Conservation (phyloP, 768 basidiomycete species). For the Serendipita sp. region DNA sequence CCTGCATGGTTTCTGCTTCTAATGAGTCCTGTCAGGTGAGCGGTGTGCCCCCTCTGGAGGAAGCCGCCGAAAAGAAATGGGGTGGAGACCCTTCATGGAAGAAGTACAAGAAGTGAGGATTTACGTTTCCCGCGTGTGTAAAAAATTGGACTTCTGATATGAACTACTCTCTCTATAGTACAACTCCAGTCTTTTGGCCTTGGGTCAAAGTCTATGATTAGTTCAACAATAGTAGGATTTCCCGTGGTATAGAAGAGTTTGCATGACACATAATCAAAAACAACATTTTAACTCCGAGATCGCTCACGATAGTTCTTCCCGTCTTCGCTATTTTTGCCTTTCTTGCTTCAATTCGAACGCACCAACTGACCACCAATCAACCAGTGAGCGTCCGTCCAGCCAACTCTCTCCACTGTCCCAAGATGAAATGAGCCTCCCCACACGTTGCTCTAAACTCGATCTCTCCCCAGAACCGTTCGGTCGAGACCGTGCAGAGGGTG, state of each 20-base stretch:
- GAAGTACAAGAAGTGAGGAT: constrained; percentile 39
- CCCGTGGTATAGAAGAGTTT: not conserved
- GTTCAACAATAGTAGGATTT: not conserved
- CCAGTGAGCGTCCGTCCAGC: not conserved
- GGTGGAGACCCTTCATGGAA: constrained; percentile 39
- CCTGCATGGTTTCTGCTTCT: not conserved
- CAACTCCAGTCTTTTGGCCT: constrained; percentile 25
- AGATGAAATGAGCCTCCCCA: not conserved
- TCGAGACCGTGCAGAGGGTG: not conserved
- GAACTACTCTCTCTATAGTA: too few species aligned
- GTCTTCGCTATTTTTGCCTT: too few species aligned
- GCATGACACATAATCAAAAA: not conserved
- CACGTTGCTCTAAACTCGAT: not conserved
- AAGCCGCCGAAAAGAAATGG: constrained; percentile 38
- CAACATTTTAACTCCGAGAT: not conserved
- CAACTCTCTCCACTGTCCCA: not conserved
- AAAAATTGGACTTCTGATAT: too few species aligned
- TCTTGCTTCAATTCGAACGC: too few species aligned
- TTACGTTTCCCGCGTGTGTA: too few species aligned
- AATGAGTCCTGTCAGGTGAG: constrained; percentile 27
- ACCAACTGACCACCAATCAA: too few species aligned
- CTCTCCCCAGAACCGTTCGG: constrained; percentile 3
- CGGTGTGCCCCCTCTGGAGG: constrained; percentile 58
- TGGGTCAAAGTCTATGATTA: constrained; percentile 10
- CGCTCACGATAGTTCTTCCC: too few species aligned